Base-by-base conservation (phyloP, 2,329 filamentous ascomycete species). In the Phaeoacremonium minimum region DNA sequence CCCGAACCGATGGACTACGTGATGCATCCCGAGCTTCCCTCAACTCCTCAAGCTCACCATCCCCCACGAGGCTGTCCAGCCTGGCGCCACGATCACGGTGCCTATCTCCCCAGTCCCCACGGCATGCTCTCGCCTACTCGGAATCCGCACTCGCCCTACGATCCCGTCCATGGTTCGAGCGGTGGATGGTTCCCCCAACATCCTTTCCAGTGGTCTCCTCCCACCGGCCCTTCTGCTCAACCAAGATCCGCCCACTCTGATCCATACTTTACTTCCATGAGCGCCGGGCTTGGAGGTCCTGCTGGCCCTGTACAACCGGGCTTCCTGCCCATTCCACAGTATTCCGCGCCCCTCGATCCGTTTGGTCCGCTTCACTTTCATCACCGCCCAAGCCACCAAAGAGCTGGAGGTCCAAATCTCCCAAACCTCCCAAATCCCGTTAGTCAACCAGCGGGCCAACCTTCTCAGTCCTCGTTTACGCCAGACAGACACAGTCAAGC, bases 1-100 rank as follows among this genome's bases (percentile, higher is more conserved):
- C 32, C 60, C 49, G 57, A 61, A 33, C 49, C 49, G 22, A 57
- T 60, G 53, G 53, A 61, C 34, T 58, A 53, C 35, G 34, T 51
- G 33, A 48, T 55, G 51, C 56, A 56, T 30, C 33, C 50, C 18
- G 45, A 44, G n/a, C 28, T 33, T 29, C 40, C 35, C 31, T 22
- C 15, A 37, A 35, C 33, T 18, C 40, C 45, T 40, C 32, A 29
- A 28, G 20, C 4, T 9, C 18, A 22, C 29, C 37, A 32, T 17
- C 19, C 34, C 35, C 32, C 28, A 15, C 32, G 32, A 28, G 37
- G 37, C 13, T 39, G 37, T 18, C 36, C 39, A 34, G 42, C 29
- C 14, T 42, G 40, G 40, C 37, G 40, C 17, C 28, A 18, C 18
- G 40, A 32, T 13, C 32, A 34, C 37, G 40, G 32, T 30, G 18